These are phyloP conservation scores for Heliocybe sulcata DNA, from an alignment of 1,284 basidiomycete genomes.

Conservation along the genomic window DNA sequence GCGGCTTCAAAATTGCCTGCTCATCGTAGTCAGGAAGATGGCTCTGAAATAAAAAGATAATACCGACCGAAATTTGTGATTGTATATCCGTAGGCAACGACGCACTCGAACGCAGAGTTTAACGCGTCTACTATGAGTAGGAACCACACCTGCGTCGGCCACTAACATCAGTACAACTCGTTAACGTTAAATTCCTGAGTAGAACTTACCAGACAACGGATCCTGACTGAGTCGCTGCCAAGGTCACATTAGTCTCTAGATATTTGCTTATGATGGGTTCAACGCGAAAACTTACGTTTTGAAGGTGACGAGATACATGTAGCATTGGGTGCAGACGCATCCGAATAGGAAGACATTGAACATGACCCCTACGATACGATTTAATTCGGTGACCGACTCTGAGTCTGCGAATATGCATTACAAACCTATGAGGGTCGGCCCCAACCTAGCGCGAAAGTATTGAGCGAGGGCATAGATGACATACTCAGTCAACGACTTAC, in stretches of 20 bases:
- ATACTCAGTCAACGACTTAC: neutral
- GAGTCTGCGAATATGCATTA: neutral
- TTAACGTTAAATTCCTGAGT: too few relatives aligned
- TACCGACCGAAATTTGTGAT: neutral
- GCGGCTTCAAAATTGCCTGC: neutral
- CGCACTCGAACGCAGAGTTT: neutral
- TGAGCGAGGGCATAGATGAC: neutral
- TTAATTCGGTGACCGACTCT: neutral
- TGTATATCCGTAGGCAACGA: neutral
- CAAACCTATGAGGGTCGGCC: neutral
- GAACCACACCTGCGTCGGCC: neutral
- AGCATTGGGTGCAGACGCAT: slow-evolving; percentile 29
- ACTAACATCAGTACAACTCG: neutral
- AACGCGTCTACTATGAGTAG: neutral
- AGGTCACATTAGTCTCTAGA: too few relatives aligned
- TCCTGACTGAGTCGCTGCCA: too few relatives aligned
- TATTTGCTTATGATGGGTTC: too few relatives aligned
- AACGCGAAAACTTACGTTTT: slow-evolving; percentile 16
- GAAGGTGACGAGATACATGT: slow-evolving; percentile 25
- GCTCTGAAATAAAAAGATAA: neutral
- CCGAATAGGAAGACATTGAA: slow-evolving; percentile 28
- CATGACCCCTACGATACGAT: slow-evolving; percentile 5
- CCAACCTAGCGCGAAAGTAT: neutral
- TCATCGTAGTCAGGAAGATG: neutral
- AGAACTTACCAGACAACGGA: too few relatives aligned